phyloP scores from a whole-genome alignment of 352 stramenopile species.

The Phytopythium mirpurense region DNA sequence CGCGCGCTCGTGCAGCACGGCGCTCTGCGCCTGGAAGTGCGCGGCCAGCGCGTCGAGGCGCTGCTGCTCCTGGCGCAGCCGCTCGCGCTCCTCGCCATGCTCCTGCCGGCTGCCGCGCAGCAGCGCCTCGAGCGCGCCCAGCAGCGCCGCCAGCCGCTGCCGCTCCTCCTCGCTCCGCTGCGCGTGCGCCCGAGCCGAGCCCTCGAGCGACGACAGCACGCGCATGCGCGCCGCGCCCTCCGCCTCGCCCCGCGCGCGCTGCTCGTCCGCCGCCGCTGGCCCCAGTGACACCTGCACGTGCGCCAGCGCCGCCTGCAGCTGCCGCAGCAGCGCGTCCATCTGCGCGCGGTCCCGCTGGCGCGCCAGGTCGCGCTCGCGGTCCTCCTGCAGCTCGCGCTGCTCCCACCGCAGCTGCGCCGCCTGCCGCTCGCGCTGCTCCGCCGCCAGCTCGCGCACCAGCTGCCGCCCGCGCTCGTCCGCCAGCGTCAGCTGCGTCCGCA shows the following conservation, averaged over 20 bases:
- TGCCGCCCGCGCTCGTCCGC: slow-evolving; percentile 26
- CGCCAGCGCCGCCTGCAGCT: slow-evolving; percentile 49
- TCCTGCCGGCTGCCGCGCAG: slow-evolving; percentile 48
- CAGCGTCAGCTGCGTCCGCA: slow-evolving; percentile 19
- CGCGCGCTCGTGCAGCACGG: slow-evolving; percentile 42
- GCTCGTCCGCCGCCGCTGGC: slow-evolving; percentile 28
- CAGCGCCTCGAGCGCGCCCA: slow-evolving; percentile 44
- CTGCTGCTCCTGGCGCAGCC: slow-evolving; percentile 61
- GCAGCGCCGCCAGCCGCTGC: slow-evolving; percentile 37
- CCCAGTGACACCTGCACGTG: slow-evolving; percentile 43
- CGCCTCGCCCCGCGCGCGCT: slow-evolving; percentile 25
- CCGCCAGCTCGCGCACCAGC: slow-evolving; percentile 14
- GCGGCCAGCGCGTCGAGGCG: slow-evolving; percentile 47
- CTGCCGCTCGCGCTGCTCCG: slow-evolving; percentile 26
- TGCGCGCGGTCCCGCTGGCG: slow-evolving; percentile 35
- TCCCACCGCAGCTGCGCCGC: slow-evolving; percentile 20
- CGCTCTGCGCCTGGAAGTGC: slow-evolving; percentile 65
- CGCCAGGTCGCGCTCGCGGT: slow-evolving; percentile 33
- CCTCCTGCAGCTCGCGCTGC: slow-evolving; percentile 25
- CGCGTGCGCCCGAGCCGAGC: slow-evolving; percentile 44
- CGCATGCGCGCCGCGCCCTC: slow-evolving; percentile 53
- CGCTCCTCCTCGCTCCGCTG: slow-evolving; percentile 59
- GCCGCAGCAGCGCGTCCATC: slow-evolving; percentile 40
- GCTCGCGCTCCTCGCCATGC: slow-evolving; percentile 69
- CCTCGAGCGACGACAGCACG: slow-evolving; percentile 60